Conservation (phyloP, 305 asterid species). For the Coffea humblotiana region DNA sequence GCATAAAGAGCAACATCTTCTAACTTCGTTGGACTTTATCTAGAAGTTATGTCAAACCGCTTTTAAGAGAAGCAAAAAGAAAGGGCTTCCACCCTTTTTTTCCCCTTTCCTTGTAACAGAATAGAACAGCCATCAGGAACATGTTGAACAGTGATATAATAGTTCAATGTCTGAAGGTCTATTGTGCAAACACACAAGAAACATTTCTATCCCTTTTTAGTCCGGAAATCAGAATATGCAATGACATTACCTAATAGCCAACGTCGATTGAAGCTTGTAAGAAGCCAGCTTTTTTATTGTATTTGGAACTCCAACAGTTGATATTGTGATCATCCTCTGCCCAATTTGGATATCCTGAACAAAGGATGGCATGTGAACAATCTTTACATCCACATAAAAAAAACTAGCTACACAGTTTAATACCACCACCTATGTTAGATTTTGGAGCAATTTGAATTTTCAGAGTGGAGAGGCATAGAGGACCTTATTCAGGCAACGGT, state of each 20-base stretch:
- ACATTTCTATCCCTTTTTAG: not conserved
- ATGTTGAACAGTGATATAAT: not conserved
- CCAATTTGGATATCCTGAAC: conserved; percentile 85
- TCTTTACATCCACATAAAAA: not conserved
- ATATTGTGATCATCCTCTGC: conserved; percentile 97
- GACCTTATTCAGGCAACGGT: conserved; percentile 92
- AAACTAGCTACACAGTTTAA: not conserved
- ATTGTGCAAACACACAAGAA: not conserved
- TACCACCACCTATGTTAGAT: not conserved
- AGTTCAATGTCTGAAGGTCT: not conserved
- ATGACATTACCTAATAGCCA: conserved; percentile 76
- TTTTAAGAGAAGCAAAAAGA: too few relatives aligned
- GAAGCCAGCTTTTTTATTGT: conserved; percentile 83
- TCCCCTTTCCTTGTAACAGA: too few relatives aligned
- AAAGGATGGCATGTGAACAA: conserved; percentile 8
- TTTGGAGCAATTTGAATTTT: not conserved
- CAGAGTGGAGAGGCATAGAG: conserved; percentile 8
- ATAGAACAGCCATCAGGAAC: too few relatives aligned
- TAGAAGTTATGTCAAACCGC: too few relatives aligned
- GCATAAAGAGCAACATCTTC: not conserved
- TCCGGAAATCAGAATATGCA: conserved; percentile 9
- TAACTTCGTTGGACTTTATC: not conserved
- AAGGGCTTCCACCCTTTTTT: too few relatives aligned
- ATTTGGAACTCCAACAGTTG: conserved; percentile 97
- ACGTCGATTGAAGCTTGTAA: conserved; percentile 92